Percentiles rank a stretch among this genome's conserved stretches.
Conservation (phyloP, 768 basidiomycete species). For the Boletellus ananas region DNA sequence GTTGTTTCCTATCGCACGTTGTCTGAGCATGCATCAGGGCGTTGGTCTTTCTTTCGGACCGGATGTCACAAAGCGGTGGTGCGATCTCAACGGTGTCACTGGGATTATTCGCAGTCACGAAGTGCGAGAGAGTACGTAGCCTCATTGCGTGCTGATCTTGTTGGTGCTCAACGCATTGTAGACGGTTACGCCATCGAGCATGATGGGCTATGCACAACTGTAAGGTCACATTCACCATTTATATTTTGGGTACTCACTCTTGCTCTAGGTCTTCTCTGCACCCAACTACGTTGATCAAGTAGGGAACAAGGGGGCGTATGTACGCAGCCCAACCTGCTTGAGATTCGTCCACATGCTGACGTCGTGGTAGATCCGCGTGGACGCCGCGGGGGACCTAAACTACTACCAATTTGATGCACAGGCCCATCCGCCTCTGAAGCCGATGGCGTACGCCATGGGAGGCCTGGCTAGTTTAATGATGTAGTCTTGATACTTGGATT, state of each 20-base stretch:
- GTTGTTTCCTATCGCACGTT: constrained; percentile 3
- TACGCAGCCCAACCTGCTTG: constrained; percentile 36
- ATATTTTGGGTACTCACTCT: constrained; percentile 10
- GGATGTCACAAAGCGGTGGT: constrained; percentile 89
- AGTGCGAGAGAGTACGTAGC: constrained; percentile 75
- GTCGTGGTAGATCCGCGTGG: constrained; percentile 67
- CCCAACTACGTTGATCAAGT: constrained; percentile 94
- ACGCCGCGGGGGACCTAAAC: constrained; percentile 65
- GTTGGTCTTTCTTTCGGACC: constrained; percentile 96
- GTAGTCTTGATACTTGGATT: constrained; percentile 28
- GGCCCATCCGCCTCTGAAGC: constrained; percentile 85
- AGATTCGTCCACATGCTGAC: constrained; percentile 5
- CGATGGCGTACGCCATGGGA: constrained; percentile 83
- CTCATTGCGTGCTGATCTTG: neutral
- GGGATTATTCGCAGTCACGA: constrained; percentile 95
- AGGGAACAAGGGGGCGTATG: constrained; percentile 90
- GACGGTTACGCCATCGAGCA: constrained; percentile 96
- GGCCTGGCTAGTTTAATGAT: constrained; percentile 69
- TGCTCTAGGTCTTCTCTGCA: constrained; percentile 77
- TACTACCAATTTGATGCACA: constrained; percentile 84
- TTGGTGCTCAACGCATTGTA: constrained; percentile 24
- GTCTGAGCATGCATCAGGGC: constrained; percentile 49
- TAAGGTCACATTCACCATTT: constrained; percentile 28
- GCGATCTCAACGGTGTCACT: constrained; percentile 78
- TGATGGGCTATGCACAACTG: constrained; percentile 90